phyloP scores from a whole-genome alignment of 2,329 filamentous ascomycete genomes.

The Ophiostoma piceae region DNA sequence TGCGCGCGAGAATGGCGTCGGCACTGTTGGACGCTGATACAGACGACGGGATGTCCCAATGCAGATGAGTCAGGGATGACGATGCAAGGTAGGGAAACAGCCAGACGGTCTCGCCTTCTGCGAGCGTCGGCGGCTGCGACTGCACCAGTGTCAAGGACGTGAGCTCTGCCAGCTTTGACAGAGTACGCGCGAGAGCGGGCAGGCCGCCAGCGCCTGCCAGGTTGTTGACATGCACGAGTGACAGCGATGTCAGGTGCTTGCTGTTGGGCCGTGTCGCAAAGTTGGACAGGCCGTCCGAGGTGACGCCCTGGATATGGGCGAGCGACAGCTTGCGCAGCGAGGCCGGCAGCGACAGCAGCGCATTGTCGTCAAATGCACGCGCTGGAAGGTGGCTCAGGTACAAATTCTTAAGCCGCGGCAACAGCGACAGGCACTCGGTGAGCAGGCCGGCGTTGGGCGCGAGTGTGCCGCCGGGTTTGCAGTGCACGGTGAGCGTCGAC shows the following conservation, averaged over 20 bases:
- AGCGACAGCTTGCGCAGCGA: slow-evolving; percentile 50
- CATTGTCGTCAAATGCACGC: slow-evolving; percentile 53
- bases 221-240: slow-evolving; percentile 52
- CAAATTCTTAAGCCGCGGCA: slow-evolving; percentile 54
- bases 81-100: slow-evolving; percentile 61
- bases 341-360: slow-evolving; percentile 50
- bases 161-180: slow-evolving; percentile 50
- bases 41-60: slow-evolving; percentile 59
- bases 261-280: slow-evolving; percentile 47
- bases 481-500: slow-evolving; percentile 54
- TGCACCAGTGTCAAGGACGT: slow-evolving; percentile 49
- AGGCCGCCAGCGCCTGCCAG: slow-evolving; percentile 41
- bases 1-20: slow-evolving; percentile 58
- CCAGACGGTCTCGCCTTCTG: slow-evolving; percentile 52
- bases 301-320: slow-evolving; percentile 52
- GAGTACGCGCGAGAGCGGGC: slow-evolving; percentile 52
- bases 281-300: slow-evolving; percentile 50
- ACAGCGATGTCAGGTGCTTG: slow-evolving; percentile 44
- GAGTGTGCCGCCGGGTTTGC: slow-evolving; percentile 50
- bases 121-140: slow-evolving; percentile 49
- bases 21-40: slow-evolving; percentile 38
- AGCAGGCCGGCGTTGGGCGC: slow-evolving; percentile 48
- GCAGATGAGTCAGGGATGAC: slow-evolving; percentile 47
- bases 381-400: slow-evolving; percentile 53
- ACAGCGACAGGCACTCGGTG: slow-evolving; percentile 46